Evolutionary conservation across 805 yeast species (phyloP).

Genomic region (Wickerhamiella lipophila): DNA sequence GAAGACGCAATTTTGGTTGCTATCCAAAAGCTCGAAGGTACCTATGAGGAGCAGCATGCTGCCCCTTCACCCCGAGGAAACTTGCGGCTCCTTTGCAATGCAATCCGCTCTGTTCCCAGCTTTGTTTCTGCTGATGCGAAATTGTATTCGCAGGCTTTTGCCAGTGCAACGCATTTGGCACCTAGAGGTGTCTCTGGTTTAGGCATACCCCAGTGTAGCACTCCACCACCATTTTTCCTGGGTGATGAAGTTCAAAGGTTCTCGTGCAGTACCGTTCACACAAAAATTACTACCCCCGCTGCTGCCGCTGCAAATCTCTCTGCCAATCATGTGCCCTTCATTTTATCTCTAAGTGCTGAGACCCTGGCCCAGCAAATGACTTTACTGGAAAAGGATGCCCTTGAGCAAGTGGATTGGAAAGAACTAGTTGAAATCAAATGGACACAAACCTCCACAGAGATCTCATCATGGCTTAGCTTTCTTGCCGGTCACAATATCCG

Average conservation of each 20-base stretch:
- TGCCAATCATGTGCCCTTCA: slow-evolving; percentile 60
- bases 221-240: slow-evolving; percentile 5
- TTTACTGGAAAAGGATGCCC: slow-evolving; percentile 68
- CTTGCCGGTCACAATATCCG: slow-evolving; percentile 43
- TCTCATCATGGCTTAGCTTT: slow-evolving; percentile 72
- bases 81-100: slow-evolving; percentile 4
- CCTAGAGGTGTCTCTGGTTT: slow-evolving; percentile 2
- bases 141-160: slow-evolving; percentile 15
- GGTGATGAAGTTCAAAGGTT: background rate
- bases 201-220: slow-evolving; percentile 11
- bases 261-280: background rate
- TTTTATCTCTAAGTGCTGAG: slow-evolving; percentile 56
- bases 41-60: slow-evolving; percentile 15
- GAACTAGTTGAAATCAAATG: slow-evolving; percentile 69
- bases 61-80: background rate
- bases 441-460: slow-evolving; percentile 52
- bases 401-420: slow-evolving; percentile 83
- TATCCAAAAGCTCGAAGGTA: slow-evolving; percentile 67
- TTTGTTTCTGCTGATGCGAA: slow-evolving; percentile 10
- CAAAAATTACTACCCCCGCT: background rate
- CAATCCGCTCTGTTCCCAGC: slow-evolving; percentile 11
- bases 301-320: slow-evolving; percentile 10
- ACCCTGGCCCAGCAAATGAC: slow-evolving; percentile 73
- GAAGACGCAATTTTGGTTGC: slow-evolving; percentile 67
- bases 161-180: slow-evolving; percentile 10